Percentiles rank a stretch among this genome's conserved stretches.
Conservation (phyloP, 139 green algal species). For the Coccomyxa sp. region DNA sequence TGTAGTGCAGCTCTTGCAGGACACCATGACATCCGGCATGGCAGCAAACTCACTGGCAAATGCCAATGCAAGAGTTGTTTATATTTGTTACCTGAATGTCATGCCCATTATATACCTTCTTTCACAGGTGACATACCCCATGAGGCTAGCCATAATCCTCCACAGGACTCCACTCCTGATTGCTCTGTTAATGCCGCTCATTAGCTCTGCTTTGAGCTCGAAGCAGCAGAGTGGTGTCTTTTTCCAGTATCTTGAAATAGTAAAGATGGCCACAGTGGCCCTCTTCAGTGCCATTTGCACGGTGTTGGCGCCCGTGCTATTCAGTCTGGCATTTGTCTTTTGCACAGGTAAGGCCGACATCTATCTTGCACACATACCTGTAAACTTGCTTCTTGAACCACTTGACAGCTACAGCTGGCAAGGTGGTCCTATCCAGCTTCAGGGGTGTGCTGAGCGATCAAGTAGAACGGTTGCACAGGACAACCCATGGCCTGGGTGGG, state of each 20-base stretch:
- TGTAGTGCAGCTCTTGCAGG: not conserved
- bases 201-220: not conserved
- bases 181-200: not conserved
- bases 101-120: not conserved
- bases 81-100: not conserved
- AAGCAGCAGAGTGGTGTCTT: not conserved
- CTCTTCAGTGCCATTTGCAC: not conserved
- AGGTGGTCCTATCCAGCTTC: not conserved
- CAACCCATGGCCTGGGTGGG: constrained; percentile 56
- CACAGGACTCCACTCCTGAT: not conserved
- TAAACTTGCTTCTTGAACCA: not conserved
- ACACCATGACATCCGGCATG: not conserved
- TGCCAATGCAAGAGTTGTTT: no score
- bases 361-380: not conserved
- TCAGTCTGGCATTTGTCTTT: not conserved
- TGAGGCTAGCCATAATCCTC: not conserved
- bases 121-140: constrained; percentile 1
- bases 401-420: not conserved
- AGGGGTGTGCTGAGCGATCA: not conserved
- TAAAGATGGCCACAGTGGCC: not conserved
- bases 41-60: not conserved
- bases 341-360: not conserved
- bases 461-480: constrained; percentile 24
- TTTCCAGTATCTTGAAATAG: not conserved
- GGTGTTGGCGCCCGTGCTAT: not conserved